Conservation (phyloP, 805 yeast species). For the Barnettozyma californica region DNA sequence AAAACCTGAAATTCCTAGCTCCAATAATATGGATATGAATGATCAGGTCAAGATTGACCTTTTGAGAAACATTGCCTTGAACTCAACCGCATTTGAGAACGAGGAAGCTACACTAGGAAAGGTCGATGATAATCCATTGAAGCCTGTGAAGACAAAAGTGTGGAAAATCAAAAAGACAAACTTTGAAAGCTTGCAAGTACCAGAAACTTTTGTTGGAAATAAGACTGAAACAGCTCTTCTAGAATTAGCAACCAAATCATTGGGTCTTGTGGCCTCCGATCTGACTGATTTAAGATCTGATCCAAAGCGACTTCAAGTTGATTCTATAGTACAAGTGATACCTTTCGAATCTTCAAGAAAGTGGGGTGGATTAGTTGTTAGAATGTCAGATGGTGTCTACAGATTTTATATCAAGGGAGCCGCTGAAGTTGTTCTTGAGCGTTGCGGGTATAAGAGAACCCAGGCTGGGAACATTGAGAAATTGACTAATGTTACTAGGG, state of each 20-base stretch:
- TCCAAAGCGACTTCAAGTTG: constrained; percentile 26
- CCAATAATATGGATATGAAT: constrained; percentile 14
- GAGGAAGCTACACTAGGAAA: constrained; percentile 21
- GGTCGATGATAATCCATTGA: constrained; percentile 25
- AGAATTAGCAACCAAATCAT: constrained; percentile 53
- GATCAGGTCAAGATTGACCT: constrained; percentile 22
- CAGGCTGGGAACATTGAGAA: constrained; percentile 27
- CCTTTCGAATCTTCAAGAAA: constrained; percentile 92
- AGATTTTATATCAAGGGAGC: constrained; percentile 87
- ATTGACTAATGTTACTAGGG: constrained; percentile 25
- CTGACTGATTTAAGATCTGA: constrained; percentile 44
- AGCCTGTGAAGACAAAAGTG: constrained; percentile 17
- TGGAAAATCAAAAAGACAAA: constrained; percentile 11
- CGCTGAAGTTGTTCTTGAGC: constrained; percentile 73
- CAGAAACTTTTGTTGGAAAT: constrained; percentile 77
- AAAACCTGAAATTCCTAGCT: constrained; percentile 11
- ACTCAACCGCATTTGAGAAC: constrained; percentile 89
- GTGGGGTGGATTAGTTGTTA: constrained; percentile 82
- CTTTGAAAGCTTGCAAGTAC: constrained; percentile 8
- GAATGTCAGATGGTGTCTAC: constrained; percentile 36
- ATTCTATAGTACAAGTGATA: constrained; percentile 57
- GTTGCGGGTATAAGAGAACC: constrained; percentile 42
- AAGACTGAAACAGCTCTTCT: constrained; percentile 92
- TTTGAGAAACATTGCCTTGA: constrained; percentile 59
- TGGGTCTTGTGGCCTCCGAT: constrained; percentile 39